Conservation (phyloP, 2,329 filamentous ascomycete genomes). For the Penicillium sp. region DNA sequence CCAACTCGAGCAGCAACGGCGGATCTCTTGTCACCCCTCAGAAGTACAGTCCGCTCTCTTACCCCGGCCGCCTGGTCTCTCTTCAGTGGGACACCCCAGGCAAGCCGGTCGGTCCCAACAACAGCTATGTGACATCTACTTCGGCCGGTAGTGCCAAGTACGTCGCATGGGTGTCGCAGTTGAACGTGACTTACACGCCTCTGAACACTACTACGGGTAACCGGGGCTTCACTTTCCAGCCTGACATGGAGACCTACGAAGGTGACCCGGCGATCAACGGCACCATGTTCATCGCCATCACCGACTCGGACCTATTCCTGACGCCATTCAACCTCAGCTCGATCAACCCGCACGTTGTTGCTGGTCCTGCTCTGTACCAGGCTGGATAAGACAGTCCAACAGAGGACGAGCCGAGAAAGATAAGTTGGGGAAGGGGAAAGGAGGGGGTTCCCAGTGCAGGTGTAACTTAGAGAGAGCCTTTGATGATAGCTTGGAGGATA, state of each 20-base stretch:
- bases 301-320: slow-evolving; percentile 62
- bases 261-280: slow-evolving; percentile 68
- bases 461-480: neutral
- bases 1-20: slow-evolving; percentile 57
- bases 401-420: neutral
- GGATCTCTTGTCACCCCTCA: slow-evolving; percentile 63
- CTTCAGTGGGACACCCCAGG: slow-evolving; percentile 70
- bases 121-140: slow-evolving; percentile 68
- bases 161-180: slow-evolving; percentile 71
- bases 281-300: slow-evolving; percentile 74
- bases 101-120: slow-evolving; percentile 68
- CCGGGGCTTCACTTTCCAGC: slow-evolving; percentile 65
- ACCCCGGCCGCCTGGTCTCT: slow-evolving; percentile 66
- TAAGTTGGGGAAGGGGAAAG: neutral
- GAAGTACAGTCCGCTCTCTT: slow-evolving; percentile 65
- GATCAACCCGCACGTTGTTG: slow-evolving; percentile 72
- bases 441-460: neutral
- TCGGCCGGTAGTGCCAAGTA: slow-evolving; percentile 57
- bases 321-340: slow-evolving; percentile 72
- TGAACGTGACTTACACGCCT: slow-evolving; percentile 67
- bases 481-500: neutral
- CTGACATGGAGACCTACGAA: slow-evolving; percentile 62
- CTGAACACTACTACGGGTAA: slow-evolving; percentile 50
- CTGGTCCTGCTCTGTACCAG: slow-evolving; percentile 67
- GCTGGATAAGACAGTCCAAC: slow-evolving; percentile 57